Base-by-base conservation (phyloP, 2,329 filamentous ascomycete genomes). In the Fusarium transvaalense region DNA sequence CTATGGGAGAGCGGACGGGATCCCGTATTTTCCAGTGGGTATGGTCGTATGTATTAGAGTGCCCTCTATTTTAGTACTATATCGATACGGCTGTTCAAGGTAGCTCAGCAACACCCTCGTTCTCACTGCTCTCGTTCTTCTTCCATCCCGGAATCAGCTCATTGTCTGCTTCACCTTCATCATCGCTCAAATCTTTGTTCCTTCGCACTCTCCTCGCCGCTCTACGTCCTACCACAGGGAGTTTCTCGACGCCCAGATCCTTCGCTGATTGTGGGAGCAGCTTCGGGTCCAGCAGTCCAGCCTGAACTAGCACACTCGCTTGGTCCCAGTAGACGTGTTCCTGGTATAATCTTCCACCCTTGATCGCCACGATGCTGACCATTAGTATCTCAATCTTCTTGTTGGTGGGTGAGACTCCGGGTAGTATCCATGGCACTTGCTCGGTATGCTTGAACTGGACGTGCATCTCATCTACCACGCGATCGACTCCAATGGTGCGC, bases 291-390 rank as follows among this genome's bases (percentile, higher is more conserved):
- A 92, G 69, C 35, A 91, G 72, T 0, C 88, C 89, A 8, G 87
- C 74, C 71, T 92, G 90, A 3, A 83, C 75, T 31, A 91, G 74
- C 4, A 86, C 86, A 0, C 86, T 89, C 0, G 82, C 86, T 71
- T 90, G 87, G 52, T 91, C 88, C 88, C 88, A 91, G 34, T 85
- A 82, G 14, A 90, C 88, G 61, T 90, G 87, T 72, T 91, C 88
- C 42, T 89, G 86, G 48, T 85, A 87, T 1, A 91, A 73, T 10
- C 86, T 82, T 45, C 89, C 87, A 1, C 87, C 88, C 3, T 85
- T 82, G 43, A 91, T 78, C 19, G 85, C 85, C 0, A 90, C 87
- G 3, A 91, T 81, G 3, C 84, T 83, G 0, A 87, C 89, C 58
- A 90, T 83, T 0, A 88, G 83, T 6, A 91, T 81, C 41, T 85